These are phyloP conservation scores for Vararia minispora DNA, from an alignment of 768 basidiomycete species.

Conservation along the genomic window DNA sequence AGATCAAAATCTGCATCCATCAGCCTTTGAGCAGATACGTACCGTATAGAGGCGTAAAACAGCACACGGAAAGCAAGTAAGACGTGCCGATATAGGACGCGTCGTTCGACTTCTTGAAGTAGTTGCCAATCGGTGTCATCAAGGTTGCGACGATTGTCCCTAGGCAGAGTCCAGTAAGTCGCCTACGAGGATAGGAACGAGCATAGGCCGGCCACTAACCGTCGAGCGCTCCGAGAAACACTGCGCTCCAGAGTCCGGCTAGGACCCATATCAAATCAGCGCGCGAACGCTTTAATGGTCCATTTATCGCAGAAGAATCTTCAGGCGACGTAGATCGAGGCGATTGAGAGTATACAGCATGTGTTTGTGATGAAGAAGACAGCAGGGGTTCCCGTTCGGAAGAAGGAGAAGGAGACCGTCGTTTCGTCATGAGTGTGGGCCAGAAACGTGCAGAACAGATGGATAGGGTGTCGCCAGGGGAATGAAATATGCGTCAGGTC, in stretches of 20 bases:
- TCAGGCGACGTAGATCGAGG: slow-evolving; percentile 11
- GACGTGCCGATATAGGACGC: slow-evolving; percentile 84
- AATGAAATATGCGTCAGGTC: no score
- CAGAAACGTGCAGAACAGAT: no score
- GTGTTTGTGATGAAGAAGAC: no score
- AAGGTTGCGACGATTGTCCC: slow-evolving; percentile 85
- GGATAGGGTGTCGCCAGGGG: no score
- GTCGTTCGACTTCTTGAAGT: slow-evolving; percentile 70
- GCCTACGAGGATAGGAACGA: slow-evolving; percentile 1
- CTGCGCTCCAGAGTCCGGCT: slow-evolving; percentile 70
- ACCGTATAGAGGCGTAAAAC: slow-evolving; percentile 87
- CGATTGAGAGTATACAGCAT: background rate
- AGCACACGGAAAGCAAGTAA: slow-evolving; percentile 80
- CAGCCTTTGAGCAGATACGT: slow-evolving; percentile 16
- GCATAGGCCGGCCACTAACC: slow-evolving; percentile 31
- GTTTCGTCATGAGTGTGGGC: no score
- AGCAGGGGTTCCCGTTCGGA: background rate
- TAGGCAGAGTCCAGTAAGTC: slow-evolving; percentile 17
- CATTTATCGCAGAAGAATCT: background rate
- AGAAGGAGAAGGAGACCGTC: background rate
- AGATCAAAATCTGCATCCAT: slow-evolving; percentile 10
- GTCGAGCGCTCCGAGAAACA: slow-evolving; percentile 78
- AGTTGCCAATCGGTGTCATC: slow-evolving; percentile 73
- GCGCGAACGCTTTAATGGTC: slow-evolving; percentile 36
- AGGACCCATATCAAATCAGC: slow-evolving; percentile 61